Percentiles rank a stretch among this genome's conserved stretches.
phyloP scores from a whole-genome alignment of 345 rosid genomes.

The Euclidium syriacum region DNA sequence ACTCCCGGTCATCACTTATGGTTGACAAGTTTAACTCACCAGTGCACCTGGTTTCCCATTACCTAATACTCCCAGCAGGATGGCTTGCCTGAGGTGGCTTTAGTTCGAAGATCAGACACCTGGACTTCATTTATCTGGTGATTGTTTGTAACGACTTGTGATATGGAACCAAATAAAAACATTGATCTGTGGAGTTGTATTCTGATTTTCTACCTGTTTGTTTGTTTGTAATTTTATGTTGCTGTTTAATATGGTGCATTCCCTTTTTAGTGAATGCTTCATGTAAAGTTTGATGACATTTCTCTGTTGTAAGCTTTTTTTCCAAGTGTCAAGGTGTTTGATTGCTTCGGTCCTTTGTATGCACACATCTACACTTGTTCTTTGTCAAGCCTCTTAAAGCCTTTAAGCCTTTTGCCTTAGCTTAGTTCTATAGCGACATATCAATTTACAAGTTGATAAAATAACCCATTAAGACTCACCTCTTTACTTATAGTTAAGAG shows the following conservation, averaged over 20 bases:
- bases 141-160: slow-evolving; percentile 24
- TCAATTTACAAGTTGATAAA: too few relatives aligned
- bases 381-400: too few relatives aligned
- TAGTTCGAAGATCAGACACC: slow-evolving; percentile 31
- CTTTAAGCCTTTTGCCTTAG: too few relatives aligned
- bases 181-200: slow-evolving; percentile 23
- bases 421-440: too few relatives aligned
- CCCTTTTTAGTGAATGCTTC: slow-evolving; percentile 32
- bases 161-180: slow-evolving; percentile 9
- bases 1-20: neutral
- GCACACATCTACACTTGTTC: neutral
- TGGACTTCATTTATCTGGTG: slow-evolving; percentile 28
- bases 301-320: slow-evolving; percentile 4
- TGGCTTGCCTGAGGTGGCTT: slow-evolving; percentile 82
- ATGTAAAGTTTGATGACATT: slow-evolving; percentile 27
- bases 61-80: slow-evolving; percentile 34
- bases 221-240: slow-evolving; percentile 17
- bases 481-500: too few relatives aligned
- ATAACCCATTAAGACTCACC: too few relatives aligned
- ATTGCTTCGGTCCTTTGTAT: neutral
- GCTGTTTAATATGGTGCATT: slow-evolving; percentile 26
- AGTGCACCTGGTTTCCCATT: slow-evolving; percentile 67
- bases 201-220: slow-evolving; percentile 13
- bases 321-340: neutral
- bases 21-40: slow-evolving; percentile 32